Conservation (phyloP, 1,284 basidiomycete species). For the Cutaneotrichosporon cavernicola region DNA sequence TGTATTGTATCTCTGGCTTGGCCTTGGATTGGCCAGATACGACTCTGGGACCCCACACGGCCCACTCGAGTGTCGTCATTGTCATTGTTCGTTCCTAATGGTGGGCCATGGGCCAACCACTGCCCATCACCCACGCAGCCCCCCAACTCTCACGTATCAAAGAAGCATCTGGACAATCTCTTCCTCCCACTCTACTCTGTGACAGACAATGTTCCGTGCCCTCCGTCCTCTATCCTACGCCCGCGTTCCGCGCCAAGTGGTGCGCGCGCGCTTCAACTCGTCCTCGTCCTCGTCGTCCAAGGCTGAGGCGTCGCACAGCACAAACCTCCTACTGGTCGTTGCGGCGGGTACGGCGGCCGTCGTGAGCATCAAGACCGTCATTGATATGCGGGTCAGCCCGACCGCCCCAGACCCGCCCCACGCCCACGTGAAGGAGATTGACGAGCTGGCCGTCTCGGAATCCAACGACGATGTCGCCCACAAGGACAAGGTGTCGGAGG, state of each 20-base stretch:
- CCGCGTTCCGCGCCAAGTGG: not conserved
- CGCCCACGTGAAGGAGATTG: not conserved
- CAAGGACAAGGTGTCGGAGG: not conserved
- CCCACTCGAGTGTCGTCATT: too few species aligned
- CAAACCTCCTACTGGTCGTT: not conserved
- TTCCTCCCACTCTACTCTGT: not conserved
- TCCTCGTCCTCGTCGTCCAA: not conserved
- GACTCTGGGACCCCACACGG: too few species aligned
- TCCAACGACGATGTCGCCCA: not conserved
- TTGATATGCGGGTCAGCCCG: not conserved
- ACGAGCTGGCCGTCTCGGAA: not conserved
- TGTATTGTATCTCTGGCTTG: too few species aligned
- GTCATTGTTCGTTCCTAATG: too few species aligned
- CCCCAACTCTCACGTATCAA: too few species aligned
- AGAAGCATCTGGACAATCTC: too few species aligned
- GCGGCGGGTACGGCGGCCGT: not conserved
- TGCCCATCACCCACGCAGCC: too few species aligned
- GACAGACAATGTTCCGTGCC: not conserved
- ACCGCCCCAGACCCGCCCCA: not conserved
- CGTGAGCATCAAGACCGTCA: not conserved
- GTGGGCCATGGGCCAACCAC: too few species aligned
- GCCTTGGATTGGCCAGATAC: too few species aligned
- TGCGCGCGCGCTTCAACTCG: constrained; percentile 5
- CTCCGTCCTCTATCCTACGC: not conserved
- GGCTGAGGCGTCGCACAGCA: not conserved